Evolutionary conservation across 805 yeast species (phyloP).

Genomic region (Candida krabiensis): DNA sequence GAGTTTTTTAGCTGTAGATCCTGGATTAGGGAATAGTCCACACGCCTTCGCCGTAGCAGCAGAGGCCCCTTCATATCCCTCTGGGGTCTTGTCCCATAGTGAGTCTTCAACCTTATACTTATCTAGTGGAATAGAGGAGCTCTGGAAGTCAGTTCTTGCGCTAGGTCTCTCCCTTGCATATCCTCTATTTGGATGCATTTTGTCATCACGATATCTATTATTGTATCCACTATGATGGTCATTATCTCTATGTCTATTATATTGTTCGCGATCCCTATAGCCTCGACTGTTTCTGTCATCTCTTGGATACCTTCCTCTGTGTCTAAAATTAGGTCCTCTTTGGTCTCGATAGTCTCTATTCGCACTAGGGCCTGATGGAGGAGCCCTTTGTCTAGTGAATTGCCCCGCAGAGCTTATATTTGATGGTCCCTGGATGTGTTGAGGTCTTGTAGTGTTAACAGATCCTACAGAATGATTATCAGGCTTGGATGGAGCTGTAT

Average conservation of each 20-base stretch:
- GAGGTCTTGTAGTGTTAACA: not conserved
- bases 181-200: slow-evolving; percentile 18
- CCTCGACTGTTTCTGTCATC: not conserved
- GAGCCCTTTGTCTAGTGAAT: not conserved
- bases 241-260: slow-evolving; percentile 5
- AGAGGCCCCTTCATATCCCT: slow-evolving; percentile 68
- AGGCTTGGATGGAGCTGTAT: not conserved
- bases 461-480: not conserved
- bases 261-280: slow-evolving; percentile 1
- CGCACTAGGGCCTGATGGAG: not conserved
- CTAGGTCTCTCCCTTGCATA: slow-evolving; percentile 11
- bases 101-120: slow-evolving; percentile 50
- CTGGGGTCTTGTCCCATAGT: slow-evolving; percentile 70
- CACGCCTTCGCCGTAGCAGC: slow-evolving; percentile 77
- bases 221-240: slow-evolving; percentile 12
- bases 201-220: slow-evolving; percentile 13
- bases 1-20: slow-evolving; percentile 43
- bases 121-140: slow-evolving; percentile 46
- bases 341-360: not conserved
- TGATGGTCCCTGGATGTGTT: not conserved
- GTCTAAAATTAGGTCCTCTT: not conserved
- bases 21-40: slow-evolving; percentile 78
- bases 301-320: not conserved
- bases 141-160: slow-evolving; percentile 31
- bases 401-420: not conserved